Evolutionary conservation across 257 asterid species (phyloP).

Genomic region (Solanum paucissectum): DNA sequence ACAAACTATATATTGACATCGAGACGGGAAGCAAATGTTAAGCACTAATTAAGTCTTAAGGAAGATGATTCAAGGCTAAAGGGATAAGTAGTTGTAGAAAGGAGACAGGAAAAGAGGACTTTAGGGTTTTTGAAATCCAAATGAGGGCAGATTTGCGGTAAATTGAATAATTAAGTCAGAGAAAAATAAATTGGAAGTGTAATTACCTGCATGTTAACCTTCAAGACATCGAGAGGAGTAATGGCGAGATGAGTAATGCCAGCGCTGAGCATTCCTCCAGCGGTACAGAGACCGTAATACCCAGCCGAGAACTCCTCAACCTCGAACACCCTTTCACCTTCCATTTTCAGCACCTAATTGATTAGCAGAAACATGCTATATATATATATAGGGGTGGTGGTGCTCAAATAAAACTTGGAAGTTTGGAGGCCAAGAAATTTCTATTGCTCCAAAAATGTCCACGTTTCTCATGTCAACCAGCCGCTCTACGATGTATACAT

Average conservation of each 20-base stretch:
- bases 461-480: not conserved
- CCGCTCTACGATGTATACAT: not conserved
- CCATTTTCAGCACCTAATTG: not conserved
- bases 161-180: no score
- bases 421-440: not conserved
- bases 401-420: not conserved
- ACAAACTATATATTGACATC: no score
- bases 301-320: conserved; percentile 18
- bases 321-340: not conserved
- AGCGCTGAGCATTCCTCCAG: conserved; percentile 34
- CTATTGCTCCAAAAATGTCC: not conserved
- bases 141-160: no score
- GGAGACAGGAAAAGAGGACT: not conserved
- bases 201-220: conserved; percentile 35
- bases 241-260: conserved; percentile 30
- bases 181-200: not conserved
- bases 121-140: not conserved
- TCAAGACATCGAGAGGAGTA: conserved; percentile 36
- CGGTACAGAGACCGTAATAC: conserved; percentile 27
- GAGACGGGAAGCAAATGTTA: not conserved
- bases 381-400: not conserved
- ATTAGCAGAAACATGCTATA: not conserved
- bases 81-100: not conserved
- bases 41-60: not conserved
- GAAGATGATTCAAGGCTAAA: not conserved